A percentile compares a stretch with the other conserved stretches of the same genome.
Evolutionary conservation across 805 yeast genomes (phyloP).

Genomic region (Monosporozyma siamensis): DNA sequence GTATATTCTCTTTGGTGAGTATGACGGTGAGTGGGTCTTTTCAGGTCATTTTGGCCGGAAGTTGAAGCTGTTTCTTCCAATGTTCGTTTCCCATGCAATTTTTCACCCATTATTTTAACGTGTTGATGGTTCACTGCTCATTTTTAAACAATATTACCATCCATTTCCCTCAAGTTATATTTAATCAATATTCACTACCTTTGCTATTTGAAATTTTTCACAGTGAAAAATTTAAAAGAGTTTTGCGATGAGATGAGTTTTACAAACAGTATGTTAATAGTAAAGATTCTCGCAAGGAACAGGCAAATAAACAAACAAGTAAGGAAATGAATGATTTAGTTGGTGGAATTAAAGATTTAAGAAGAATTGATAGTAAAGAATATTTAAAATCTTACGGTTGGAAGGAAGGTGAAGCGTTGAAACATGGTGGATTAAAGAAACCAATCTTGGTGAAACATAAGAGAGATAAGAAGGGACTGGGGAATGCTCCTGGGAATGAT

Average conservation of each 20-base stretch:
- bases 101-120: not conserved
- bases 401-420: slow-evolving; percentile 83
- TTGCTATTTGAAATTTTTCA: not conserved
- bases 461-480: slow-evolving; percentile 83
- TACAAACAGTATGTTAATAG: no score
- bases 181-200: not conserved
- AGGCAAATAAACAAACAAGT: not conserved
- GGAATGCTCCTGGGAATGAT: slow-evolving; percentile 53
- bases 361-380: slow-evolving; percentile 58
- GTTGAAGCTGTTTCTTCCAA: not conserved
- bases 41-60: not conserved
- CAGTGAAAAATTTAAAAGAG: not conserved
- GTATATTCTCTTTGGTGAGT: slow-evolving; percentile 17
- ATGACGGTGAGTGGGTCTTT: not conserved
- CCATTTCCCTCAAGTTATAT: not conserved
- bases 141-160: no score
- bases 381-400: slow-evolving; percentile 80
- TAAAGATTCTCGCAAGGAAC: not conserved
- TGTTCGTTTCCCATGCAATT: not conserved
- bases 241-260: not conserved
- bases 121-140: no score
- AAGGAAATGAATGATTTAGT: not conserved
- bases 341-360: slow-evolving; percentile 1
- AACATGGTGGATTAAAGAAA: slow-evolving; percentile 66
- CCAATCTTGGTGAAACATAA: slow-evolving; percentile 89